These are phyloP conservation scores for Rhynchospora breviuscula DNA, from an alignment of 176 grass and related monocot genomes.

Conservation along the genomic window DNA sequence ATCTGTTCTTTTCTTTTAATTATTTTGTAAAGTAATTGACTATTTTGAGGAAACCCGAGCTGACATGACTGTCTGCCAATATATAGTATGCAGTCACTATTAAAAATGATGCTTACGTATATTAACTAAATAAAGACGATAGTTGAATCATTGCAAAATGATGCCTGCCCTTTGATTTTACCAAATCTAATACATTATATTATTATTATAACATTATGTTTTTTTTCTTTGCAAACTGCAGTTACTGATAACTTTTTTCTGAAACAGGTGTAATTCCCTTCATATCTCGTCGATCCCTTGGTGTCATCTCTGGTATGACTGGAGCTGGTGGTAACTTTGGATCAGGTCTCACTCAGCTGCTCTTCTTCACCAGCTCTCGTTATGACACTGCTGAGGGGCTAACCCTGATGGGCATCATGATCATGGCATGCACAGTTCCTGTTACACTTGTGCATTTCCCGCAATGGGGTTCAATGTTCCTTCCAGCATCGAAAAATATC, in stretches of 20 bases:
- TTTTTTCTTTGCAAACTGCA: not conserved
- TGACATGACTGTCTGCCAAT: no score
- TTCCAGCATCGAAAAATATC: slow-evolving; percentile 36
- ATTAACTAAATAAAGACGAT: no score
- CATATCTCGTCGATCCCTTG: slow-evolving; percentile 61
- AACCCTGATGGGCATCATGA: slow-evolving; percentile 77
- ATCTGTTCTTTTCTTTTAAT: not conserved
- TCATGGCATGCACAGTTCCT: slow-evolving; percentile 79
- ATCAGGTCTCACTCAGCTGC: slow-evolving; percentile 68
- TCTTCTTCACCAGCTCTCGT: slow-evolving; percentile 68
- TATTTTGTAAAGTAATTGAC: not conserved
- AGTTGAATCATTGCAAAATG: no score
- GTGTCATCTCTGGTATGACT: slow-evolving; percentile 60
- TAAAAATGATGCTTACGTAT: no score
- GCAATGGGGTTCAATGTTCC: slow-evolving; percentile 81
- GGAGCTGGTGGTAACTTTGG: slow-evolving; percentile 77
- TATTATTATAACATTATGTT: no score
- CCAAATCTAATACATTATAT: not conserved
- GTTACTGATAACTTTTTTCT: not conserved
- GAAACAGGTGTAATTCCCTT: slow-evolving; percentile 52
- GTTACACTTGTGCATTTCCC: slow-evolving; percentile 63
- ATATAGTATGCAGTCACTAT: no score
- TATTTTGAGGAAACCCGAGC: not conserved
- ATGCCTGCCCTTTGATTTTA: not conserved
- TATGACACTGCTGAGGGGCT: slow-evolving; percentile 53